Evolutionary conservation across 352 stramenopile genomes (phyloP).

Genomic region (Globisporangium apiculatum): DNA sequence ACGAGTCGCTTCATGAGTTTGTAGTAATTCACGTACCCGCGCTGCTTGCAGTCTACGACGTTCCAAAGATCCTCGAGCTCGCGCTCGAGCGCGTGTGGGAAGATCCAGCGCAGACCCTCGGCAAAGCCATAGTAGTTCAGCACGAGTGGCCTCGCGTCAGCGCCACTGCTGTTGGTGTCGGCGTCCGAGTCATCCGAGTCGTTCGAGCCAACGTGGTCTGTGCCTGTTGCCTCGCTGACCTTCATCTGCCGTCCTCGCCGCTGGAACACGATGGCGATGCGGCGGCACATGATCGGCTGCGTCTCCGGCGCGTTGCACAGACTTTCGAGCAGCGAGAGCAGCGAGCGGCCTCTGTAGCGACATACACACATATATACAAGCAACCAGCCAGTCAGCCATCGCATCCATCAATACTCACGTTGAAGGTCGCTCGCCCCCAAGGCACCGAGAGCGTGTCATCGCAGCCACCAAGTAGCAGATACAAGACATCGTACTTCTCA

Average conservation of each 20-base stretch:
- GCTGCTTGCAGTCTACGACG: slow-evolving; percentile 14
- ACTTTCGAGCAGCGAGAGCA: slow-evolving; percentile 40
- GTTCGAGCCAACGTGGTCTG: not conserved
- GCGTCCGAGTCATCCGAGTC: not conserved
- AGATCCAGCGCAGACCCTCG: slow-evolving; percentile 38
- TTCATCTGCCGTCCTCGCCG: slow-evolving; percentile 16
- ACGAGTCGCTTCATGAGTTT: slow-evolving; percentile 18
- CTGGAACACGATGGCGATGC: slow-evolving; percentile 43
- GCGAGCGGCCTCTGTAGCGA: slow-evolving; percentile 21
- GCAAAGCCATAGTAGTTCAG: slow-evolving; percentile 31
- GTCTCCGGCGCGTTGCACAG: slow-evolving; percentile 44
- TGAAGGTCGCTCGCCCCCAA: no score
- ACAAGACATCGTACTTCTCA: slow-evolving; percentile 13
- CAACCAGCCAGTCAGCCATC: no score
- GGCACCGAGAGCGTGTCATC: no score
- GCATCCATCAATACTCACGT: no score
- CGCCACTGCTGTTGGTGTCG: no score
- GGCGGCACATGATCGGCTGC: slow-evolving; percentile 45
- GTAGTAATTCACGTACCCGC: slow-evolving; percentile 13
- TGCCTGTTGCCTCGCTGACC: slow-evolving; percentile 5
- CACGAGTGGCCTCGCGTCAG: slow-evolving; percentile 1
- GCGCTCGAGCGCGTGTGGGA: slow-evolving; percentile 36
- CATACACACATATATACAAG: not conserved
- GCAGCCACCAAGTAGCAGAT: not conserved
- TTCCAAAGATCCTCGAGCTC: slow-evolving; percentile 59